Evolutionary conservation across 768 basidiomycete species (phyloP).

Genomic region (Boletus sp.): DNA sequence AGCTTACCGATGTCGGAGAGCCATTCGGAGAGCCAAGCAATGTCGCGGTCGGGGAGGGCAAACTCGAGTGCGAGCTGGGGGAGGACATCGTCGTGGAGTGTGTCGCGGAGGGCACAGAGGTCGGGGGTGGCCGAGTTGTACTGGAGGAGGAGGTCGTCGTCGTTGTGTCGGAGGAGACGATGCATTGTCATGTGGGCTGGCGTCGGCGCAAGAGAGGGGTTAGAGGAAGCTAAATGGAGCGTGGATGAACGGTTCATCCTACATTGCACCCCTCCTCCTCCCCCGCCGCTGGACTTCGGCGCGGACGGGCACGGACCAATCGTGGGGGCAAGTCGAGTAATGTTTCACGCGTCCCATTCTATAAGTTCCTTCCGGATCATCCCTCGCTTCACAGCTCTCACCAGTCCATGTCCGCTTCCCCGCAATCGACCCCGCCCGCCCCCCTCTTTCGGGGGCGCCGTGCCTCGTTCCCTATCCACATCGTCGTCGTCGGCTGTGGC

Average conservation of each 20-base stretch:
- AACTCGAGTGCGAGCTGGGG: conserved; percentile 61
- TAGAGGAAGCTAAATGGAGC: no score
- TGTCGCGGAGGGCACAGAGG: conserved; percentile 46
- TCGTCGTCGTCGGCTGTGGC: conserved; percentile 50
- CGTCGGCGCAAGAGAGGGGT: no score
- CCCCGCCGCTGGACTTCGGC: no score
- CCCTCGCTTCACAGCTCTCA: no score
- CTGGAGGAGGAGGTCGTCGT: conserved; percentile 44
- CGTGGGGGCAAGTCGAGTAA: no score
- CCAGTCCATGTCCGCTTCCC: no score
- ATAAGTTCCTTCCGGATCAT: conserved; percentile 4
- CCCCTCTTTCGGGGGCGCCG: conserved; percentile 23
- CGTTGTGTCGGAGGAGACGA: conserved; percentile 40
- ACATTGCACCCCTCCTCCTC: no score
- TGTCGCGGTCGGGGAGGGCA: conserved; percentile 43
- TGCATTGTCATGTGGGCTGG: no score
- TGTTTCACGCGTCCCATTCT: background rate
- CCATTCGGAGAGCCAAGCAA: conserved; percentile 58
- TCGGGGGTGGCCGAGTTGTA: conserved; percentile 49
- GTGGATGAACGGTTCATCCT: no score
- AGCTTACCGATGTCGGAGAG: conserved; percentile 61
- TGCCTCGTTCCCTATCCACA: conserved; percentile 27
- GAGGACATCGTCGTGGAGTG: conserved; percentile 53
- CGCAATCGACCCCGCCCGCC: background rate
- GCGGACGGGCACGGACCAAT: no score